Conservation (phyloP, 345 rosid species). For the Triadica sebifera region DNA sequence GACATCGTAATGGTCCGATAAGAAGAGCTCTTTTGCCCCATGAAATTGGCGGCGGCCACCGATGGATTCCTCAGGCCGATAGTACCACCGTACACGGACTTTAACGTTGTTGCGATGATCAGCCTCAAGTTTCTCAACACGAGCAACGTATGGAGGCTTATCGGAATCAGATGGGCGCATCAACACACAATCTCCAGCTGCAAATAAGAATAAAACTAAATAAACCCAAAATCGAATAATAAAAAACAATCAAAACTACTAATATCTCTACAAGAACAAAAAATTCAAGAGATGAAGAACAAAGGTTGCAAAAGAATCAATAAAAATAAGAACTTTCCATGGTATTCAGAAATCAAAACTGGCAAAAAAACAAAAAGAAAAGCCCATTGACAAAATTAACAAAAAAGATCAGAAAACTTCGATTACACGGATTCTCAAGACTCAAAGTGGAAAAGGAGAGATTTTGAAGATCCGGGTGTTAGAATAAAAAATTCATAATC, state of each 20-base stretch:
- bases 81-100: slow-evolving; percentile 78
- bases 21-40: slow-evolving; percentile 76
- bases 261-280: neutral
- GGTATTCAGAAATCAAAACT: neutral
- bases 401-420: neutral
- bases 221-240: neutral
- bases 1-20: slow-evolving; percentile 72
- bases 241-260: neutral
- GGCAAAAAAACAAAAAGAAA: neutral
- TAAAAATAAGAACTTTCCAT: neutral
- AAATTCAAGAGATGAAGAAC: neutral
- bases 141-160: slow-evolving; percentile 82
- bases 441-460: neutral
- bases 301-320: neutral
- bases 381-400: neutral
- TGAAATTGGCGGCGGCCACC: slow-evolving; percentile 88
- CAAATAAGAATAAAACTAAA: slow-evolving; percentile 16
- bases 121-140: slow-evolving; percentile 74
- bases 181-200: slow-evolving; percentile 77
- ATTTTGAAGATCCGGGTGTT: slow-evolving; percentile 8
- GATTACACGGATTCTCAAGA: neutral
- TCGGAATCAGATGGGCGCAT: slow-evolving; percentile 81
- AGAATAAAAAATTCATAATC: neutral
- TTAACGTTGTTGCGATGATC: slow-evolving; percentile 73
- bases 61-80: slow-evolving; percentile 82